Percentiles rank a stretch among this genome's conserved stretches.
Evolutionary conservation across 306 rosid species (phyloP).

Genomic region (Pachyrhizus erosus): DNA sequence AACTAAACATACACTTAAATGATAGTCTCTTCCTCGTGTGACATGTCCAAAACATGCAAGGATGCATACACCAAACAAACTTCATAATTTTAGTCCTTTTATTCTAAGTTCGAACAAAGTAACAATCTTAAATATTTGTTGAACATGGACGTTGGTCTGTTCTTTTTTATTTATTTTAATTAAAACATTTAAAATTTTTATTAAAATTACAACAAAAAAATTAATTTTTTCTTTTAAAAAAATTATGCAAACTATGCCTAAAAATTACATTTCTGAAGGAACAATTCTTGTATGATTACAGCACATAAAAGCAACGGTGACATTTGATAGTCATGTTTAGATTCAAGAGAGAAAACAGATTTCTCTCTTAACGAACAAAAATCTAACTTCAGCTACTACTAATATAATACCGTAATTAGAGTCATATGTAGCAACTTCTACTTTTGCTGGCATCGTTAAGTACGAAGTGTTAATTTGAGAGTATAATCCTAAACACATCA

Average conservation of each 20-base stretch:
- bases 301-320: not conserved
- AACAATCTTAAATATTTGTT: not conserved
- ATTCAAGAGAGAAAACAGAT: not conserved
- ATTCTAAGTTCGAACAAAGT: not conserved
- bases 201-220: not conserved
- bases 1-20: too few relatives aligned
- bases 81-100: not conserved
- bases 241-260: not conserved
- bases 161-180: not conserved
- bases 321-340: not conserved
- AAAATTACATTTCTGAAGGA: not conserved
- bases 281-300: not conserved
- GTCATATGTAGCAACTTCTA: slow-evolving; percentile 12
- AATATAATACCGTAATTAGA: not conserved
- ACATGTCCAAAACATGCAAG: too few relatives aligned
- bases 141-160: not conserved
- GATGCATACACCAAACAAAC: too few relatives aligned
- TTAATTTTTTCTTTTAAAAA: not conserved
- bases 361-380: not conserved
- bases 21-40: too few relatives aligned
- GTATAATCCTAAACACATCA: slow-evolving; percentile 34
- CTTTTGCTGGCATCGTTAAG: slow-evolving; percentile 23
- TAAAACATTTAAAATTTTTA: too few relatives aligned
- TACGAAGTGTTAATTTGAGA: slow-evolving; percentile 14
- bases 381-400: slow-evolving; percentile 14